These are phyloP conservation scores for Betula pendula DNA, from an alignment of 306 rosid genomes.

Conservation along the genomic window DNA sequence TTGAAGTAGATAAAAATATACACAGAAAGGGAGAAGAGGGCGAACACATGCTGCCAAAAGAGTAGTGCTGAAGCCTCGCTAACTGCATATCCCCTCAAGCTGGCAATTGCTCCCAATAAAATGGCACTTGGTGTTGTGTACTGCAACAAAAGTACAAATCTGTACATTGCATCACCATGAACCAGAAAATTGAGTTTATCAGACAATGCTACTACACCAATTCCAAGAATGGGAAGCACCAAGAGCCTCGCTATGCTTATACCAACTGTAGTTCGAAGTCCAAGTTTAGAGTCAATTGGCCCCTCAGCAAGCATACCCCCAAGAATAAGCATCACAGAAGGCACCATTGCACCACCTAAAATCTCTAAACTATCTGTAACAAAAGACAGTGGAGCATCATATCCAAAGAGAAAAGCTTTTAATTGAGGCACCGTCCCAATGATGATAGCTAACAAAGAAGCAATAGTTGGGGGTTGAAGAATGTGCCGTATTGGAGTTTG, in stretches of 20 bases:
- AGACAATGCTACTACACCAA: conserved; percentile 58
- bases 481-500: conserved; percentile 81
- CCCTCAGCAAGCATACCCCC: conserved; percentile 97
- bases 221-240: conserved; percentile 81
- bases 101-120: conserved; percentile 86
- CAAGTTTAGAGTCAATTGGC: conserved; percentile 72
- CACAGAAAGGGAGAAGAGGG: conserved; percentile 76
- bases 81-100: conserved; percentile 87
- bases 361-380: conserved; percentile 72
- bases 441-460: conserved; percentile 77
- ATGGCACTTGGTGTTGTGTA: conserved; percentile 90
- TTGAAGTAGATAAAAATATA: conserved; percentile 68
- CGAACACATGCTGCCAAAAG: conserved; percentile 89
- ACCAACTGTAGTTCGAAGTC: conserved; percentile 72
- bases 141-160: conserved; percentile 76
- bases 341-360: conserved; percentile 75
- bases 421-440: conserved; percentile 72
- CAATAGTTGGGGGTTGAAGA: conserved; percentile 88
- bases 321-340: conserved; percentile 87
- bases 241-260: conserved; percentile 72
- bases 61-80: conserved; percentile 84
- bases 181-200: conserved; percentile 63
- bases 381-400: conserved; percentile 66
- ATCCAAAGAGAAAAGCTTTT: conserved; percentile 66
- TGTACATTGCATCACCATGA: conserved; percentile 55